These are phyloP conservation scores for Lavandula angustifolia DNA, from an alignment of 257 asterid species.

Conservation along the genomic window DNA sequence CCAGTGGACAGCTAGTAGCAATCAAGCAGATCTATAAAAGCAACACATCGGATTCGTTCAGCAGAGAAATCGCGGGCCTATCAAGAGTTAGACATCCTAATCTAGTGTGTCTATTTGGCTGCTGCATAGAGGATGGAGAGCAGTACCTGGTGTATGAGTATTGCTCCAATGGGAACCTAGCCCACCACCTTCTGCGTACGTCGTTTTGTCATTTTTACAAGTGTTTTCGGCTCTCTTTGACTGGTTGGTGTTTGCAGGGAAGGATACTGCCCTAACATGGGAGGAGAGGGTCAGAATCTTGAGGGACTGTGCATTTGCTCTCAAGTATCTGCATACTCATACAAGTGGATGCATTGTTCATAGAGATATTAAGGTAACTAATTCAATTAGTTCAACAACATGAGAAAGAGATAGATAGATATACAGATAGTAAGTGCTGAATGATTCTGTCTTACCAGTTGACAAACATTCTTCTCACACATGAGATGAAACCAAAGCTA, in stretches of 20 bases:
- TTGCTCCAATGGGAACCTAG: constrained; percentile 73
- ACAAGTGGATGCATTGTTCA: constrained; percentile 78
- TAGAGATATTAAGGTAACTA: constrained; percentile 74
- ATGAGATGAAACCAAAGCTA: constrained; percentile 63
- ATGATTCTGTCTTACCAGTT: constrained; percentile 45
- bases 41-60: constrained; percentile 68
- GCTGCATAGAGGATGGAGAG: constrained; percentile 72
- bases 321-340: constrained; percentile 66
- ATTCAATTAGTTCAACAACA: background rate
- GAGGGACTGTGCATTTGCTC: constrained; percentile 73
- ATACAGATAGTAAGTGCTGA: background rate
- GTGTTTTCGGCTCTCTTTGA: background rate
- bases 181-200: constrained; percentile 70
- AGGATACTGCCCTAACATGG: constrained; percentile 64
- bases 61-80: constrained; percentile 64
- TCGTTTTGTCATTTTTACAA: background rate
- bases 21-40: constrained; percentile 69
- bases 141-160: constrained; percentile 74
- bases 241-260: constrained; percentile 42
- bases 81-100: constrained; percentile 76
- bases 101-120: constrained; percentile 76
- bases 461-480: constrained; percentile 76
- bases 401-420: too few relatives aligned
- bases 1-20: constrained; percentile 81
- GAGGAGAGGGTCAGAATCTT: constrained; percentile 64